Percentiles rank a stretch among this genome's conserved stretches.
phyloP scores from a whole-genome alignment of 148 eudicot species.

The Fagopyrum tataricum region DNA sequence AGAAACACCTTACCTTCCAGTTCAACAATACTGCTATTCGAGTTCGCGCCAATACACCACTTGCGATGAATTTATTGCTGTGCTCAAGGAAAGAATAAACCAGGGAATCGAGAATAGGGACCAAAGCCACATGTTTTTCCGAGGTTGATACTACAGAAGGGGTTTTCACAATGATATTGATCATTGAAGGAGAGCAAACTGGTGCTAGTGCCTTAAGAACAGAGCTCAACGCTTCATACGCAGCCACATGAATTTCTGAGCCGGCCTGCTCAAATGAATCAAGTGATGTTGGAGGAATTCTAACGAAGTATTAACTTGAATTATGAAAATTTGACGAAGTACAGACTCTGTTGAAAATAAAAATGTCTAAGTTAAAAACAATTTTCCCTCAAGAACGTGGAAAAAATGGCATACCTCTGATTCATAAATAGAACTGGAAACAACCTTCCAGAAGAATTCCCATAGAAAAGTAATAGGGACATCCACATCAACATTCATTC shows the following conservation, averaged over 20 bases:
- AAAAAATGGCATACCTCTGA: constrained; percentile 49
- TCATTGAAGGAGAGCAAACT: constrained; percentile 37
- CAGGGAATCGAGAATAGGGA: constrained; percentile 53
- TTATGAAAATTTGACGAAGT: background rate
- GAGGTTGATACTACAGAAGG: constrained; percentile 18
- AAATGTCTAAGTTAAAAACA: background rate
- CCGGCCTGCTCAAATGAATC: constrained; percentile 37
- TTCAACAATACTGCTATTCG: constrained; percentile 75
- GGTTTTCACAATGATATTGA: constrained; percentile 30
- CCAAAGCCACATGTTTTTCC: constrained; percentile 16
- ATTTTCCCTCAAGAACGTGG: background rate
- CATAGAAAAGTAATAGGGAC: constrained; percentile 43
- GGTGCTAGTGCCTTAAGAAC: constrained; percentile 47
- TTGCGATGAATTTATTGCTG: constrained; percentile 50
- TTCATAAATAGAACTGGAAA: constrained; percentile 37
- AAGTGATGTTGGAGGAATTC: constrained; percentile 13
- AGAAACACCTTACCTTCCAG: constrained; percentile 54
- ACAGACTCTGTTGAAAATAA: background rate
- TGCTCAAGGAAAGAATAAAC: constrained; percentile 52
- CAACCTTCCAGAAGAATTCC: constrained; percentile 58
- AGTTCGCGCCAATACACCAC: constrained; percentile 55
- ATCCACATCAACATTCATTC: constrained; percentile 25
- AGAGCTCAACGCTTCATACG: constrained; percentile 67
- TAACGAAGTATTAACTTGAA: background rate
- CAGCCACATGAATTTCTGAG: constrained; percentile 71